A percentile compares a stretch with the other conserved stretches of the same genome.
Conservation (phyloP, 108 stramenopile genomes). For the Pseudonitzschia delicatissima region DNA sequence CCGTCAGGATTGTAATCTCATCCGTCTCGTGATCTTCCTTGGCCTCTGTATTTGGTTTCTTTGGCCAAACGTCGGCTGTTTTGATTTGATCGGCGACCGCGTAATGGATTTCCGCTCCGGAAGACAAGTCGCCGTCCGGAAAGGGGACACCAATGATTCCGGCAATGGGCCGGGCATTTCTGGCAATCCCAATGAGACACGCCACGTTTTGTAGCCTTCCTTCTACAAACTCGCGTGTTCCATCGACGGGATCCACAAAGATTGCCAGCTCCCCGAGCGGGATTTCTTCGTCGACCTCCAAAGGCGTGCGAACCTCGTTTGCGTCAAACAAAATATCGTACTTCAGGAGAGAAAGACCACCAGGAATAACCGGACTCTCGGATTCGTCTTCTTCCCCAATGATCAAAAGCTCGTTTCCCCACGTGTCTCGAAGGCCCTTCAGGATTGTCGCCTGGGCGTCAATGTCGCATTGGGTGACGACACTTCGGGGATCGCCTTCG, state of each 20-base stretch:
- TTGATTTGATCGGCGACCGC: constrained; percentile 44
- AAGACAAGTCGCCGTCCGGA: constrained; percentile 32
- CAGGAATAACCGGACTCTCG: background rate
- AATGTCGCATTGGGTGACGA: constrained; percentile 54
- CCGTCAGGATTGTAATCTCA: constrained; percentile 36
- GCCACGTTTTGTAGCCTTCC: constrained; percentile 71
- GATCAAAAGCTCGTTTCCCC: constrained; percentile 38
- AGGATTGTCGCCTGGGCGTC: constrained; percentile 52
- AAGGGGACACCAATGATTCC: constrained; percentile 80
- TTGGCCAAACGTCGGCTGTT: constrained; percentile 28
- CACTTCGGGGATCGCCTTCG: constrained; percentile 45
- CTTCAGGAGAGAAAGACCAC: background rate
- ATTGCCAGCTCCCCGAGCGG: constrained; percentile 37
- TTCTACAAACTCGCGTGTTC: constrained; percentile 84
- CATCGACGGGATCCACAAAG: constrained; percentile 84
- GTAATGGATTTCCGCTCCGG: constrained; percentile 38
- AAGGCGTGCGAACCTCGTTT: background rate
- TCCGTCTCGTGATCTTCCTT: background rate
- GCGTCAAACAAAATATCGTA: constrained; percentile 2
- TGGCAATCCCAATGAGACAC: constrained; percentile 70
- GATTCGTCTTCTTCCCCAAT: constrained; percentile 54
- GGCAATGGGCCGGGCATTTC: constrained; percentile 50
- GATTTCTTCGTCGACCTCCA: constrained; percentile 27
- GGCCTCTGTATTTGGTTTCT: background rate
- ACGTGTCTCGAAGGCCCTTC: constrained; percentile 20